Conservation (phyloP, 2,329 filamentous ascomycete genomes). For the Cordyceps farinosa region DNA sequence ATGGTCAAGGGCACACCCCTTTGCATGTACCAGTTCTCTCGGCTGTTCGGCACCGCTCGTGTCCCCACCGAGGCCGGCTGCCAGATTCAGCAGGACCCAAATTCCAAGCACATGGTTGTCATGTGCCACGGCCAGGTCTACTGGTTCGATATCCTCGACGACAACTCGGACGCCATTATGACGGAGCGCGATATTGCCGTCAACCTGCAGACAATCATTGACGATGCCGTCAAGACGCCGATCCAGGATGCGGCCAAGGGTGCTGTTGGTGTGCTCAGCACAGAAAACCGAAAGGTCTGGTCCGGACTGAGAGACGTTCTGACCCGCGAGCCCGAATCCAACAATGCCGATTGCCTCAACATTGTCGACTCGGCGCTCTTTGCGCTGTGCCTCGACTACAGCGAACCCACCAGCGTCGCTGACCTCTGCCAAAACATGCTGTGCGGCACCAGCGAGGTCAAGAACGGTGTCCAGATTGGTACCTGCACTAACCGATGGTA, state of each 20-base stretch:
- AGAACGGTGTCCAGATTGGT: conserved; percentile 90
- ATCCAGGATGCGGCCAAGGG: conserved; percentile 95
- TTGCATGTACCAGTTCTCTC: conserved; percentile 98
- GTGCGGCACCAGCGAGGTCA: conserved; percentile 87
- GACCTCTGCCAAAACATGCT: conserved; percentile 98
- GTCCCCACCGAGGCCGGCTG: conserved; percentile 94
- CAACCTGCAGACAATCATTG: conserved; percentile 87
- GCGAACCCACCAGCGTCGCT: conserved; percentile 74
- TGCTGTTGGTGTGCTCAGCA: conserved; percentile 87
- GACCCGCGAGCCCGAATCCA: conserved; percentile 79
- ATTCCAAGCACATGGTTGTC: conserved; percentile 90
- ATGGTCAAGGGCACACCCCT: conserved; percentile 77
- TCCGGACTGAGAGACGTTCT: conserved; percentile 85
- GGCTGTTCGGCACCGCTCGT: conserved; percentile 89
- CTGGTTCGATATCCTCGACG: conserved; percentile 96
- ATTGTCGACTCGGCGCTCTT: conserved; percentile 95
- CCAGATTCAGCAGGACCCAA: conserved; percentile 89
- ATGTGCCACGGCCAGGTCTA: conserved; percentile 95
- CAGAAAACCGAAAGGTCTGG: conserved; percentile 95
- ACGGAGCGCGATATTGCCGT: conserved; percentile 88
- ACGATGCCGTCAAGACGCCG: conserved; percentile 83
- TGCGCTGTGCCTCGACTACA: conserved; percentile 87
- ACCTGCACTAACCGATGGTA: conserved; percentile 99
- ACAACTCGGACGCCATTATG: conserved; percentile 95
- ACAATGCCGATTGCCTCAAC: conserved; percentile 92